These are phyloP conservation scores for Magnusiomyces magnusii DNA, from an alignment of 1,139 yeast genomes.

Conservation along the genomic window DNA sequence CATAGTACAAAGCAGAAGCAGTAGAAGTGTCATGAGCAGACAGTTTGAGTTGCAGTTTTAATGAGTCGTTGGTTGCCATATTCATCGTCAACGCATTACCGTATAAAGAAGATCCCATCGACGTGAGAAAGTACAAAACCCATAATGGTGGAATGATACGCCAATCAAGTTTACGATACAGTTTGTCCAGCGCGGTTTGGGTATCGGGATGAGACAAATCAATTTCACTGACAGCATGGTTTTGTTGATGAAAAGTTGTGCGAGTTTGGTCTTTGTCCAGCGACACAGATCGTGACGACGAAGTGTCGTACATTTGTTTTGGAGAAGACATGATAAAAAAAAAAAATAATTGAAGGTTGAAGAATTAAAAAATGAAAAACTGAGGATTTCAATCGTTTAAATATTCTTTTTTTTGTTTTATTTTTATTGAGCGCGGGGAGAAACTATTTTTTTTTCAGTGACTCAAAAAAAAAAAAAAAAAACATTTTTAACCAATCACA, in stretches of 20 bases:
- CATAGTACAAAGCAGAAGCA: conserved; percentile 76
- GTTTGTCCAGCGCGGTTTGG: conserved; percentile 43
- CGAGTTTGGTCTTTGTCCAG: background rate
- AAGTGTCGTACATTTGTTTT: background rate
- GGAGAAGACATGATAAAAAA: no score
- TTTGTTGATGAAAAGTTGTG: background rate
- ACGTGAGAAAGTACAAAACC: conserved; percentile 69
- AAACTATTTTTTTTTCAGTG: no score
- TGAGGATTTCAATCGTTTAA: no score
- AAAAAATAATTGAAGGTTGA: no score
- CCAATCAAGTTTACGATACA: conserved; percentile 59
- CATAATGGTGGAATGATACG: conserved; percentile 80
- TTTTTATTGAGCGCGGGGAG: no score
- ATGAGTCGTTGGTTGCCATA: conserved; percentile 51
- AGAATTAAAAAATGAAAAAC: no score
- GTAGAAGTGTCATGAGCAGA: conserved; percentile 54
- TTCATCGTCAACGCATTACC: conserved; percentile 85
- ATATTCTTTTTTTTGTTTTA: background rate
- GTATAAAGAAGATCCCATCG: conserved; percentile 70
- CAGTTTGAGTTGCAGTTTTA: conserved; percentile 46
- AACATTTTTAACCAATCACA: background rate
- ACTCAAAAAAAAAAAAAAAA: no score
- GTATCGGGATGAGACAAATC: conserved; percentile 13
- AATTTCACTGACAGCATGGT: background rate
- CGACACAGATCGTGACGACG: background rate